Evolutionary conservation across 768 basidiomycete species (phyloP).

Genomic region (Asterophora parasitica): DNA sequence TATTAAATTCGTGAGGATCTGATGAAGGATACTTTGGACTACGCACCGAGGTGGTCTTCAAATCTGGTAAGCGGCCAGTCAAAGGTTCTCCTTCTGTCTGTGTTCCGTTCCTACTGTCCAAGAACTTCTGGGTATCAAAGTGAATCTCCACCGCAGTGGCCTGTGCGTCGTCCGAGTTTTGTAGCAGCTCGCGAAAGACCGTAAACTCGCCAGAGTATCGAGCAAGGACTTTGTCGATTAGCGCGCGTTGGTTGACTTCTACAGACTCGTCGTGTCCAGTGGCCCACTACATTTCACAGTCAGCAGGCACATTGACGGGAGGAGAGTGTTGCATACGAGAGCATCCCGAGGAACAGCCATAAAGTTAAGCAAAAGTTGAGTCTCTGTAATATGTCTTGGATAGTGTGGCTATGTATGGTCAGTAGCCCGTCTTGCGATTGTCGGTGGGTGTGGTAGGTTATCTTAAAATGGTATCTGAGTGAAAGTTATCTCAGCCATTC

Average conservation of each 20-base stretch:
- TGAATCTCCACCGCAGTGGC: conserved; percentile 72
- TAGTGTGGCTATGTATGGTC: too few relatives aligned
- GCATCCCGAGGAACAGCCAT: conserved; percentile 24
- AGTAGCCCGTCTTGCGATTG: neutral
- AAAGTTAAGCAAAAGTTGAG: neutral
- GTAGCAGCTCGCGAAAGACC: conserved; percentile 76
- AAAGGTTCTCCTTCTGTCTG: conserved; percentile 9
- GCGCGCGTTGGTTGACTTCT: conserved; percentile 92
- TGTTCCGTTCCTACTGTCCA: conserved; percentile 27
- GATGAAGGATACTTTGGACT: conserved; percentile 3
- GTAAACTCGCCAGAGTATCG: conserved; percentile 95
- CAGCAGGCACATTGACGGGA: neutral
- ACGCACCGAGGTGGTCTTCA: conserved; percentile 58
- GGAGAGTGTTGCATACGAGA: conserved; percentile 16
- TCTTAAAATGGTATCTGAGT: neutral
- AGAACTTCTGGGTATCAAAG: conserved; percentile 61
- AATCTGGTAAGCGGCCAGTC: conserved; percentile 43
- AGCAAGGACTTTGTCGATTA: conserved; percentile 95
- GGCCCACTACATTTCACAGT: conserved; percentile 35
- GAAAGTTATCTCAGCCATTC: too few relatives aligned
- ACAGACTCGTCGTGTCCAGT: conserved; percentile 73
- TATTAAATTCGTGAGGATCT: neutral
- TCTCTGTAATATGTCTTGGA: neutral
- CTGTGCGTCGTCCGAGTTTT: conserved; percentile 93
- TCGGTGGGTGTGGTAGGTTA: neutral